These are phyloP conservation scores for Spongispora temasekensis DNA, from an alignment of 1,284 basidiomycete genomes.

Conservation along the genomic window DNA sequence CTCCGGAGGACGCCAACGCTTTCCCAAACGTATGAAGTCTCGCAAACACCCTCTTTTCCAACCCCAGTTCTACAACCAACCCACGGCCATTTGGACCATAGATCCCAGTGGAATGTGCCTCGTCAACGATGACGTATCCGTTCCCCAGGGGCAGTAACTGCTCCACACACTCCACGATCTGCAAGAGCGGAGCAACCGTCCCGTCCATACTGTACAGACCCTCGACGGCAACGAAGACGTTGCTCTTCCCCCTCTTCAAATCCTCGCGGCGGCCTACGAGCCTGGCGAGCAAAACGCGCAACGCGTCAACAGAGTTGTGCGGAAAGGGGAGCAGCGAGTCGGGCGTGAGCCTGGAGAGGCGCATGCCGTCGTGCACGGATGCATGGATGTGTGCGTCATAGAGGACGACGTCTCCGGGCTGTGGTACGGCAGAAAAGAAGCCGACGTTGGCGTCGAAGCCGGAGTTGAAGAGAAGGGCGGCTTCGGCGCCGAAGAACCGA, in stretches of 20 bases:
- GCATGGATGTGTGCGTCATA: slow-evolving; percentile 93
- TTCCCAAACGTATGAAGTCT: slow-evolving; percentile 74
- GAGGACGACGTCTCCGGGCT: slow-evolving; percentile 76
- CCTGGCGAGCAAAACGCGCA: slow-evolving; percentile 47
- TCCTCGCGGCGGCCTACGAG: slow-evolving; percentile 40
- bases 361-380: slow-evolving; percentile 88
- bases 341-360: slow-evolving; percentile 57
- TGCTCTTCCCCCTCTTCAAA: slow-evolving; percentile 41
- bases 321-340: slow-evolving; percentile 53
- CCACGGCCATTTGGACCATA: slow-evolving; percentile 83
- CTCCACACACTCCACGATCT: slow-evolving; percentile 64
- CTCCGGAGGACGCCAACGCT: slow-evolving; percentile 74
- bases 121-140: slow-evolving; percentile 79
- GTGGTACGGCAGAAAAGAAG: slow-evolving; percentile 84
- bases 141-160: slow-evolving; percentile 61
- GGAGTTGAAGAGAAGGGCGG: slow-evolving; percentile 89
- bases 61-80: slow-evolving; percentile 59
- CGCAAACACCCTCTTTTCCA: slow-evolving; percentile 65
- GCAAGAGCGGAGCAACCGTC: slow-evolving; percentile 75
- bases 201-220: slow-evolving; percentile 96
- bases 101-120: slow-evolving; percentile 85
- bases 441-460: slow-evolving; percentile 95
- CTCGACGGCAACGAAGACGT: slow-evolving; percentile 84
- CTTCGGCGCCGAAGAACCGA: slow-evolving; percentile 62
- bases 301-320: slow-evolving; percentile 69